A percentile compares a stretch with the other conserved stretches of the same genome.
These are phyloP conservation scores for Entomortierella chlamydospora DNA, from an alignment of 192 early-diverging fungal species.

Conservation along the genomic window DNA sequence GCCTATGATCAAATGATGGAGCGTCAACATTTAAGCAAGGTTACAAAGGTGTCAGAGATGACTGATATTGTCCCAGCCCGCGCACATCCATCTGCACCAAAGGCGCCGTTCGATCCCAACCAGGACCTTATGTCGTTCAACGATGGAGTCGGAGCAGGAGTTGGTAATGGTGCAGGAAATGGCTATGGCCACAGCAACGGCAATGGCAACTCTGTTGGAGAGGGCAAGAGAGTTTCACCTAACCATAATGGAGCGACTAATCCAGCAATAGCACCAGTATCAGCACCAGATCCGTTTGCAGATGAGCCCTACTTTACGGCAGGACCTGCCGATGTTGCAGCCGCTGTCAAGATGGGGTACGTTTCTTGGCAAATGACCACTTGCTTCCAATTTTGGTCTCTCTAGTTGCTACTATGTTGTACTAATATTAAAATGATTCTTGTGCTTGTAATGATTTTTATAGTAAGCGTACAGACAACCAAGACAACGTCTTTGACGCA, in stretches of 20 bases:
- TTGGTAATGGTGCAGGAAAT: conserved; percentile 21
- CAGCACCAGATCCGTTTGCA: conserved; percentile 26
- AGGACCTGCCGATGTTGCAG: conserved; percentile 25
- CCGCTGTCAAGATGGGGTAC: conserved; percentile 52
- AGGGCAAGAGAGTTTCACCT: conserved; percentile 17
- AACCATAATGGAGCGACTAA: background rate
- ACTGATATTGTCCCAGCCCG: conserved; percentile 12
- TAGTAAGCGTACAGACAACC: conserved; percentile 48
- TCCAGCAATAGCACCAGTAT: background rate
- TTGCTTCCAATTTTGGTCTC: too few species aligned
- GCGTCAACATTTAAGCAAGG: conserved; percentile 52
- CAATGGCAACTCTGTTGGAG: conserved; percentile 6
- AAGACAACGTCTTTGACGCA: conserved; percentile 53
- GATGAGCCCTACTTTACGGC: conserved; percentile 31
- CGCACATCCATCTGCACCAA: background rate
- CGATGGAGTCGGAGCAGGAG: background rate
- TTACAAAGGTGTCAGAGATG: conserved; percentile 56
- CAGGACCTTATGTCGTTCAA: conserved; percentile 39
- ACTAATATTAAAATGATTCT: background rate
- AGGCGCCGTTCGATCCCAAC: background rate
- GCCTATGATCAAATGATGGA: conserved; percentile 70
- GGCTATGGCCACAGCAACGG: conserved; percentile 25
- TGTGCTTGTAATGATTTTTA: background rate
- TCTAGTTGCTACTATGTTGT: background rate
- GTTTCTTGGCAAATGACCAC: too few species aligned